Base-by-base conservation (phyloP, 1,139 yeast genomes). In the Pichia terricola region DNA sequence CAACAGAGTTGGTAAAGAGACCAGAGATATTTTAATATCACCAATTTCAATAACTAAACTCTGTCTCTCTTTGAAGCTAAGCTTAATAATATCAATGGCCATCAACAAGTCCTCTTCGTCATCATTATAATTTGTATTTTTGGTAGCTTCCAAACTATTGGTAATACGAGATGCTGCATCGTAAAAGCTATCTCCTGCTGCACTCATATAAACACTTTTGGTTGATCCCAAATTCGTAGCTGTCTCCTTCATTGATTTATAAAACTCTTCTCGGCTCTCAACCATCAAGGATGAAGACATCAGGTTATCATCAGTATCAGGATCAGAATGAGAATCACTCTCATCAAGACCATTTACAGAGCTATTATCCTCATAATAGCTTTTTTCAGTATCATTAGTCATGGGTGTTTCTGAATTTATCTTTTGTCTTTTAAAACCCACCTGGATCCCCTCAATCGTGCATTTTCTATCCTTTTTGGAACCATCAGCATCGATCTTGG, bases 121-220 rank as follows among this genome's bases (percentile, higher is more conserved):
- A 37, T 44, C 37, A 16, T 16, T n/a, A 34, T 39, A 16, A 16
- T 16, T 16, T 16, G 22, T 16, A 16, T 16, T 16, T 16, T 16
- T 16, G 22, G 22, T 16, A 16, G 22, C 22, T 11, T 8, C 33
- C 11, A 11, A 8, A 8, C 10, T 30, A 8, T 30, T 11, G 11
- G 11, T 30, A 11, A 30, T 8, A 30, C 11, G 33, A 11, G 33
- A 30, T 8, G 33, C 10, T 8, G 33, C 33, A 30, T 30, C 33
- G 11, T 30, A 30, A 30, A 30, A 30, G 11, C 33, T 30, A 30
- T 60, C 60, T 0, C 81, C 78, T 3, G 79, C 68, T 1, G 96
- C 95, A 62, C 95, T 85, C 89, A 85, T 78, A 58, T 85, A 87
- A 32, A 87, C 72, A 2, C 94, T 80, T 28, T 40, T 46, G 40